Base-by-base conservation (phyloP, 495 filamentous ascomycete genomes). In the Neurospora hispaniola region DNA sequence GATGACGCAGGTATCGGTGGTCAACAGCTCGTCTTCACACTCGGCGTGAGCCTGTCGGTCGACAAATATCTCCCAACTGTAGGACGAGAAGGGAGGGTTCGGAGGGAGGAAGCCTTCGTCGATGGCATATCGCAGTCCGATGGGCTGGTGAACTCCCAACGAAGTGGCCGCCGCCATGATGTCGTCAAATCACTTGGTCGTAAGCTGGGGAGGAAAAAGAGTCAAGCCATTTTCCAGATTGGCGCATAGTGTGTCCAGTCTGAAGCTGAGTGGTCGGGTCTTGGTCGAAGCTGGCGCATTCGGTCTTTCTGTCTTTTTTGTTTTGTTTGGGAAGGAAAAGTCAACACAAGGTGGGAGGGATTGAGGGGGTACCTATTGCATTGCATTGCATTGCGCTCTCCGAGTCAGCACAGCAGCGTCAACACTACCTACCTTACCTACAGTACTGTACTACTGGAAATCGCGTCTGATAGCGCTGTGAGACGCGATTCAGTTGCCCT, bases 121-220 rank as follows among this genome's bases (percentile, higher is more conserved):
- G 75, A 97, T 88, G 69, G 97, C 89, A 82, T 94, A 95, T 42
- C 88, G 89, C 48, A 98, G 85, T 71, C 90, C 93, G 72, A 91
- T 86, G 73, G 96, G 94, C 79, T 91, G 88, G 82, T 97, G 94
- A 75, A 97, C 84, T 76, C 96, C 96, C 72, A 98, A 87, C 59
- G 94, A 97, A 72, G 88, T 90, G 78, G 96, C 89, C 73, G 92
- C 88, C 73, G 94, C 94, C 96, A 99, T 98, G 73, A 46, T 82
- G n/a, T 69, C 40, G 43, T 31, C 11, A 39, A 70, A 70, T 39
- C 35, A 20, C 20, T 12, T 20, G 69, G 40, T 27, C 18, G 35
- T 12, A 44, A 23, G 70, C 35, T 27, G 31, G 43, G n/a, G 20
- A 42, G 59, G 23, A 70, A 40, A 39, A 31, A 31, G 27, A 40